phyloP scores from a whole-genome alignment of 345 rosid genomes.

The Gossypium ekmanianum region DNA sequence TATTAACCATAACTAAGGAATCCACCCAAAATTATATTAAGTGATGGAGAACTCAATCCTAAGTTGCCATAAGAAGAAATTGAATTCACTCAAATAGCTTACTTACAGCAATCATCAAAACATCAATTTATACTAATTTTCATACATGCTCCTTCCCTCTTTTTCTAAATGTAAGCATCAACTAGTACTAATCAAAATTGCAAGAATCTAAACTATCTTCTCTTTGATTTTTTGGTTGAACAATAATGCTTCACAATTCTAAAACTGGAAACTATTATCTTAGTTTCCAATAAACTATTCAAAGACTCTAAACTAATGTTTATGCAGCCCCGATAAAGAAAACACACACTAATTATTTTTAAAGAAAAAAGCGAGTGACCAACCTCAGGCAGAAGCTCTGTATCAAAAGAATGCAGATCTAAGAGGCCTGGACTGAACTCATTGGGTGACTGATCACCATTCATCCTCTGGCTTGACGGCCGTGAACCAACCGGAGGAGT shows the following conservation, averaged over 20 bases:
- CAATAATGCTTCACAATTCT: no score
- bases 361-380: conserved; percentile 2
- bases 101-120: background rate
- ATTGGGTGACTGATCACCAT: conserved; percentile 56
- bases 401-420: conserved; percentile 95
- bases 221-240: no score
- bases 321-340: background rate
- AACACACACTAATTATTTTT: background rate
- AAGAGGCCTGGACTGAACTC: conserved; percentile 96
- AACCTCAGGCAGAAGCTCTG: conserved; percentile 97
- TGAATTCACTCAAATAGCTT: background rate
- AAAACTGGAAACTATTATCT: background rate
- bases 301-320: background rate
- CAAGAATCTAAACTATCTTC: no score
- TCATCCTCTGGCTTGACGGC: conserved; percentile 56
- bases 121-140: background rate
- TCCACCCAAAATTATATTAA: background rate
- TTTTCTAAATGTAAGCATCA: no score
- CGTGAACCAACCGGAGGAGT: conserved; percentile 72
- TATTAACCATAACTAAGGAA: background rate
- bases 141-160: no score
- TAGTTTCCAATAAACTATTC: background rate
- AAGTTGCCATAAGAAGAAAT: background rate
- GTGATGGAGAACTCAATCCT: no score
- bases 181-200: no score